phyloP scores from a whole-genome alignment of 2,329 filamentous ascomycete species.

The Mycosphaerella sp. region DNA sequence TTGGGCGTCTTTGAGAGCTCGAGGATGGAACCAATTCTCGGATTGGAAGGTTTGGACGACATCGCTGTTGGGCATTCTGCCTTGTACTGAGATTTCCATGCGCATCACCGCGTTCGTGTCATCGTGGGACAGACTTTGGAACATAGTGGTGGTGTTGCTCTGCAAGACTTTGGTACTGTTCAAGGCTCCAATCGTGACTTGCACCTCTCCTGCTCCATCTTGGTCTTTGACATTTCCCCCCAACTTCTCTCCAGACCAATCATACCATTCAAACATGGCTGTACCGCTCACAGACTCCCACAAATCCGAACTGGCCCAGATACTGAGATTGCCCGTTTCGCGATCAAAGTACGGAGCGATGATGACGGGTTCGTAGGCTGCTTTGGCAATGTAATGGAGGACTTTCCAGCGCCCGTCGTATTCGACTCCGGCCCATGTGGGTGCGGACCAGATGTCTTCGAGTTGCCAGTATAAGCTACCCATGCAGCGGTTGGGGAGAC shows the following conservation, averaged over 20 bases:
- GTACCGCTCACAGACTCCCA: constrained; percentile 47
- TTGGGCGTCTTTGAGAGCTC: constrained; percentile 41
- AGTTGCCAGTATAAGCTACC: constrained; percentile 60
- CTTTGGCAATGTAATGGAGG: constrained; percentile 52
- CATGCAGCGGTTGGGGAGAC: constrained; percentile 52
- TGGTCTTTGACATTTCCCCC: constrained; percentile 30
- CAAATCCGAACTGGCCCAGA: constrained; percentile 54
- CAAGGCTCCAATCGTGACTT: constrained; percentile 46
- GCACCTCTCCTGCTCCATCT: constrained; percentile 27
- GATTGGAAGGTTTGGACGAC: constrained; percentile 42
- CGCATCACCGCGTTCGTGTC: constrained; percentile 41
- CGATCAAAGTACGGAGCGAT: constrained; percentile 53
- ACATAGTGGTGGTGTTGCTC: constrained; percentile 36
- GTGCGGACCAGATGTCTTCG: constrained; percentile 55
- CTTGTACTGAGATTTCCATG: constrained; percentile 42
- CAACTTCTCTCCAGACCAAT: constrained; percentile 44
- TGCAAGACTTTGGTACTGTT: constrained; percentile 48
- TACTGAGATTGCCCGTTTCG: constrained; percentile 45
- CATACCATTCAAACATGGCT: constrained; percentile 48
- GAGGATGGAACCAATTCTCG: constrained; percentile 47
- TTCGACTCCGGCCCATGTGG: constrained; percentile 59
- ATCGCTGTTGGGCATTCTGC: constrained; percentile 44
- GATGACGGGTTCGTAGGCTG: constrained; percentile 55
- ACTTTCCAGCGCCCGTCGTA: constrained; percentile 60
- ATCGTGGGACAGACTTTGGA: constrained; percentile 20